phyloP scores from a whole-genome alignment of 148 eudicot genomes.

The Chenopodium suecicum region DNA sequence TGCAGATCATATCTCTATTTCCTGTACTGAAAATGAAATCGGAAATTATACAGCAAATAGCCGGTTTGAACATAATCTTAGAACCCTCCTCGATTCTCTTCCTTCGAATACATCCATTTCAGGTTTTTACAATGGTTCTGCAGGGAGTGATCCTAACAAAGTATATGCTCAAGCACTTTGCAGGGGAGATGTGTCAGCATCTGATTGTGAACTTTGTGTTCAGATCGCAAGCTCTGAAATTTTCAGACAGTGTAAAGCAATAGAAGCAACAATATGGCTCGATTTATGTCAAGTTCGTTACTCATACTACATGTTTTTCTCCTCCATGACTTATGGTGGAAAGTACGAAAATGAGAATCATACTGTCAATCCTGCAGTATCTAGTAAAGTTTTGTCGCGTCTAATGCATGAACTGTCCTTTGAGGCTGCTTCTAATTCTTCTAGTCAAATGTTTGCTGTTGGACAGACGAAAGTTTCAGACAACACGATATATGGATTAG shows the following conservation, averaged over 20 bases:
- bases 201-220: constrained; percentile 25
- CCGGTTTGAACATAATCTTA: constrained; percentile 25
- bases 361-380: neutral
- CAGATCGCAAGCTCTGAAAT: constrained; percentile 17
- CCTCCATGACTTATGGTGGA: constrained; percentile 16
- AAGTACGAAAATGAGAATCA: constrained; percentile 11
- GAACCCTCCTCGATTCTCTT: constrained; percentile 22
- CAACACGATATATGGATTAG: constrained; percentile 28
- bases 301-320: constrained; percentile 20
- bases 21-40: neutral
- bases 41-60: constrained; percentile 18
- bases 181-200: constrained; percentile 28
- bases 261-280: constrained; percentile 28
- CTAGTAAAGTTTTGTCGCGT: neutral
- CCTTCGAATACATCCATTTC: constrained; percentile 10
- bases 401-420: constrained; percentile 17
- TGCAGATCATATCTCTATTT: constrained; percentile 17
- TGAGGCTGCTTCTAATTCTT: constrained; percentile 24
- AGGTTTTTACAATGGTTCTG: constrained; percentile 23
- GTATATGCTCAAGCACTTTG: constrained; percentile 33
- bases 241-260: constrained; percentile 12
- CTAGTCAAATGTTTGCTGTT: constrained; percentile 24
- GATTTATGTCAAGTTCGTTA: constrained; percentile 32
- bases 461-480: neutral
- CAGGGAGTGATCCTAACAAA: constrained; percentile 4